Percentiles rank a stretch among this genome's conserved stretches.
Conservation (phyloP, 345 rosid genomes). For the Populus euphratica region DNA sequence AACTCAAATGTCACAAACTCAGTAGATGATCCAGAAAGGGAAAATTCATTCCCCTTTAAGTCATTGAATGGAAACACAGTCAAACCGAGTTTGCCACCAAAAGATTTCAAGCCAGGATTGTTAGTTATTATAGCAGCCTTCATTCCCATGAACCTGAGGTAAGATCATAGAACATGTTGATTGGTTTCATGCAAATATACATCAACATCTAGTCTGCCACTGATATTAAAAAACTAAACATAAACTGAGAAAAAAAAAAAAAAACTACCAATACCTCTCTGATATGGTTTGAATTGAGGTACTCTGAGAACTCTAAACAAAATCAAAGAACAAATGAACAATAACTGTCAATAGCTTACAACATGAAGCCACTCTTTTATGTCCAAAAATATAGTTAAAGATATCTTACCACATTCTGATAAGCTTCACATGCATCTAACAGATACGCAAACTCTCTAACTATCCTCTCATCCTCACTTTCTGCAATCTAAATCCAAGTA, state of each 20-base stretch:
- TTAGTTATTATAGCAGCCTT: constrained; percentile 65
- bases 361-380: neutral
- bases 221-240: neutral
- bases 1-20: constrained; percentile 37
- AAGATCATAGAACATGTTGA: constrained; percentile 3
- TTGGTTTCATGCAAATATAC: neutral
- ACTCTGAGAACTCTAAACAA: constrained; percentile 32
- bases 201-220: neutral
- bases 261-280: constrained; percentile 45
- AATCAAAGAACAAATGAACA: constrained; percentile 14
- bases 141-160: constrained; percentile 76
- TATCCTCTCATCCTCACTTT: constrained; percentile 68
- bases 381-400: neutral
- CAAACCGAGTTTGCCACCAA: constrained; percentile 52
- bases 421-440: constrained; percentile 58
- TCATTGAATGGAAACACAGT: constrained; percentile 36
- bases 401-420: constrained; percentile 38
- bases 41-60: constrained; percentile 27
- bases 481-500: constrained; percentile 55
- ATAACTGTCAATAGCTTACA: constrained; percentile 7
- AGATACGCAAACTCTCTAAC: constrained; percentile 70
- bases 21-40: constrained; percentile 16
- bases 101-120: constrained; percentile 41
- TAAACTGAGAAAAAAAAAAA: neutral
- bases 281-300: constrained; percentile 37